phyloP scores from a whole-genome alignment of 306 rosid genomes.

The Vicia sativa region DNA sequence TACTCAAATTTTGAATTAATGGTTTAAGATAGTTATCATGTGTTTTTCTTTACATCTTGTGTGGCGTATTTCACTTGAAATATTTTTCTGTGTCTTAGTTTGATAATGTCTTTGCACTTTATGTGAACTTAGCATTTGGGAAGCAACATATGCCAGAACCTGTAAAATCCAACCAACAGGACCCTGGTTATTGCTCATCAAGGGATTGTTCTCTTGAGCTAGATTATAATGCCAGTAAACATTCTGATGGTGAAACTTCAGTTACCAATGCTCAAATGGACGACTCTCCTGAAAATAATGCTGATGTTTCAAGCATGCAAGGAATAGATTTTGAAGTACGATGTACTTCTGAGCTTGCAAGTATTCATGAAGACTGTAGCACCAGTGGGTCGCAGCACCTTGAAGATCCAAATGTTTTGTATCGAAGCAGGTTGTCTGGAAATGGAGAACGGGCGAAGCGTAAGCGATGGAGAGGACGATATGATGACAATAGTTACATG shows the following conservation, averaged over 20 bases:
- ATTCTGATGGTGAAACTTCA: slow-evolving; percentile 83
- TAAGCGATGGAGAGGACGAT: slow-evolving; percentile 95
- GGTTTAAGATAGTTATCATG: neutral
- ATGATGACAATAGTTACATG: slow-evolving; percentile 59
- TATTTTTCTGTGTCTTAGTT: slow-evolving; percentile 13
- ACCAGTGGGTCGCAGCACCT: slow-evolving; percentile 79
- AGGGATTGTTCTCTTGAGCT: slow-evolving; percentile 67
- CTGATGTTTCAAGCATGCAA: slow-evolving; percentile 70
- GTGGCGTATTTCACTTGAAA: slow-evolving; percentile 28
- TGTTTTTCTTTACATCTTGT: slow-evolving; percentile 5
- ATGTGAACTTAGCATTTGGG: slow-evolving; percentile 52
- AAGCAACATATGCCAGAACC: slow-evolving; percentile 53
- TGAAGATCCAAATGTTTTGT: slow-evolving; percentile 60
- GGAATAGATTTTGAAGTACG: slow-evolving; percentile 72
- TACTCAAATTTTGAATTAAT: neutral
- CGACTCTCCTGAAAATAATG: slow-evolving; percentile 79
- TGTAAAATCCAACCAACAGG: slow-evolving; percentile 58
- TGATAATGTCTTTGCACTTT: slow-evolving; percentile 38
- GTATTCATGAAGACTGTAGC: slow-evolving; percentile 86
- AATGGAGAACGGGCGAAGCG: slow-evolving; percentile 86
- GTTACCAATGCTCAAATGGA: slow-evolving; percentile 57
- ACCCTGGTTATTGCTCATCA: slow-evolving; percentile 55
- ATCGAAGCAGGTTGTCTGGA: slow-evolving; percentile 57
- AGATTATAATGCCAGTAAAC: slow-evolving; percentile 66
- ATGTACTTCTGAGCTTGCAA: slow-evolving; percentile 58